Percentiles rank a stretch among this genome's conserved stretches.
These are phyloP conservation scores for grape (Vitis vinifera) DNA, from an alignment of 164 flowering plant genomes.

Conservation along the genomic window DNA sequence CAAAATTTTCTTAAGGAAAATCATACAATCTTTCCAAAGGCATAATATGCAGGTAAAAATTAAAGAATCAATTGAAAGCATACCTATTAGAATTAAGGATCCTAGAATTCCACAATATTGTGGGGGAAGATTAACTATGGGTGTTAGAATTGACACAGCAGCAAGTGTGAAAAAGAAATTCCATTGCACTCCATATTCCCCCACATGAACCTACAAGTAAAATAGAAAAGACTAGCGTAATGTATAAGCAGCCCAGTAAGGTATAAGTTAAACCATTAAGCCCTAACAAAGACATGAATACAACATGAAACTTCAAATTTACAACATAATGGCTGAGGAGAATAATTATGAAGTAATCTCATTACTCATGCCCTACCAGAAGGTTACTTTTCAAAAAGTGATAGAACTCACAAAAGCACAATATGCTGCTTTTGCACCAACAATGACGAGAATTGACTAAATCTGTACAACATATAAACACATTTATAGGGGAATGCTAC, in stretches of 20 bases:
- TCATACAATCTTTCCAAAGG: not conserved
- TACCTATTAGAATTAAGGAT: conserved; percentile 60
- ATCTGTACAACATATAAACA: not conserved
- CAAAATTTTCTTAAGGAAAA: not conserved
- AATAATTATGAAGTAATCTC: no score
- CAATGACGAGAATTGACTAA: not conserved
- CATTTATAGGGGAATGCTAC: not conserved
- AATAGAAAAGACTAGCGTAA: not conserved
- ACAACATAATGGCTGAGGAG: not conserved
- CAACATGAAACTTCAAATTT: not conserved
- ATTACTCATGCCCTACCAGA: no score
- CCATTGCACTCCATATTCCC: conserved; percentile 98
- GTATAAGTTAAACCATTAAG: not conserved
- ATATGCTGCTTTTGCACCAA: not conserved
- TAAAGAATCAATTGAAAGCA: not conserved
- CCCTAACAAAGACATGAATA: not conserved
- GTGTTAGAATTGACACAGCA: conserved; percentile 70
- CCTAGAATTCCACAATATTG: conserved; percentile 77
- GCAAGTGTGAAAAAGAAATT: conserved; percentile 97
- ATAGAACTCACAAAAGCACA: not conserved
- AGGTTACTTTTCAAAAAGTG: no score
- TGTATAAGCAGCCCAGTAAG: not conserved
- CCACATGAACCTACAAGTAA: conserved; percentile 78
- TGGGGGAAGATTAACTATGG: conserved; percentile 53
- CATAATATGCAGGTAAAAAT: not conserved